Base-by-base conservation (phyloP, 1,284 basidiomycete species). In the Stygiomarasmius scandens region DNA sequence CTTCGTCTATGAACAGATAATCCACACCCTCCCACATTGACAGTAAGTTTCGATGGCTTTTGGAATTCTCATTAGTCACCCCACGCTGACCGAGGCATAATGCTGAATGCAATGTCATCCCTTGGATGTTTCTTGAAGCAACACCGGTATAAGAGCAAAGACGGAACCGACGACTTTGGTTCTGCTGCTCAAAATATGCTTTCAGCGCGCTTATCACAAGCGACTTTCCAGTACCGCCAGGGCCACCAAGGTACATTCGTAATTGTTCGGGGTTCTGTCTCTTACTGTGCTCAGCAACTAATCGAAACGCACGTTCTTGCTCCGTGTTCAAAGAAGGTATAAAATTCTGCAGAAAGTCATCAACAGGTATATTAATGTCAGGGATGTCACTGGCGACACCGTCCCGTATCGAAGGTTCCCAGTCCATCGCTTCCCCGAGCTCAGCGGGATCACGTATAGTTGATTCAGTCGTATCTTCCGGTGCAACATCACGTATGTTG, bases 1-100 rank as follows among this genome's bases (percentile, higher is more conserved):
- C 66, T 58, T 79, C 73, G 55, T 79, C 77, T 11, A 79, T 69
- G 32, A 79, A 69, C 0, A 78, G 59, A 52, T 69, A 77, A 41
- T 77, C 69, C 2, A 77, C 70, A 3, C 68, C 71, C 24, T 70
- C 64, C 75, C 76, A 78, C 66, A 74, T 69, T 6, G 54, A 44
- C 6, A 64, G 58, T 5, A 75, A 54, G 5, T 68, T 63, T 8
- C 34, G 2, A 11, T 25, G 25, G 45, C 34, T 67, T 58, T 11
- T 32, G 5, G 29, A 32, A 32, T 32, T 32, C 5, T 34, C n/a
- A 1, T 53, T 23, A 0, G 43, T 24, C 51, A 66, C 64, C 4
- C 20, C 23, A 11, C 6, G 34, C 20, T 43, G 19, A 16, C 16
- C 24, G 3, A 54, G 6, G 12, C 23, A 1, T n/a, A 76, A 53